These are phyloP conservation scores for Hymenotorrendiella dingleyae DNA, from an alignment of 2,329 filamentous ascomycete genomes.

Conservation along the genomic window DNA sequence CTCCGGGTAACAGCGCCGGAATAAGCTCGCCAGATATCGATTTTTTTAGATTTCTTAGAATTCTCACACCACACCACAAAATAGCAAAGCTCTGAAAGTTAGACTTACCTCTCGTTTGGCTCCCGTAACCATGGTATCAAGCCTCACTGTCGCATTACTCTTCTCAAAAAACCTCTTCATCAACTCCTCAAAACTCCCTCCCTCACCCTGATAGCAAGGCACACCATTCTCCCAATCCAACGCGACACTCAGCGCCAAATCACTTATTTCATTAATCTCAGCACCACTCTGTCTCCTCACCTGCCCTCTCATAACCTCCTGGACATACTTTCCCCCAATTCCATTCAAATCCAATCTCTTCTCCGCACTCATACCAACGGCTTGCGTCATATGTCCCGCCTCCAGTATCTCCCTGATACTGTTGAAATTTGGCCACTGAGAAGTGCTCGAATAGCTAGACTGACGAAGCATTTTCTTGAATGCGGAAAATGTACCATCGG, in stretches of 20 bases:
- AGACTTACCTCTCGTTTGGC: slow-evolving; percentile 4
- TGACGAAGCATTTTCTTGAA: neutral
- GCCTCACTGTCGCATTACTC: slow-evolving; percentile 6
- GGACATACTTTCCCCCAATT: slow-evolving; percentile 6
- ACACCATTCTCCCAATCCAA: slow-evolving; percentile 9
- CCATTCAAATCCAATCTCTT: slow-evolving; percentile 7
- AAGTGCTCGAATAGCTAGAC: neutral
- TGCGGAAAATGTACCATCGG: slow-evolving; percentile 20
- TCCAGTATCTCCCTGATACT: neutral
- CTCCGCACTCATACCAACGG: neutral
- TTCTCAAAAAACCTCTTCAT: slow-evolving; percentile 6
- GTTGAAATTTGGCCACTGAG: neutral
- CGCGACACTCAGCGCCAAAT: slow-evolving; percentile 8
- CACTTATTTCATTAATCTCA: slow-evolving; percentile 9
- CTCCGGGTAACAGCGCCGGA: no score
- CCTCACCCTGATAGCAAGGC: neutral
- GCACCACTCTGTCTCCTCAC: slow-evolving; percentile 11
- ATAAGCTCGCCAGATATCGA: no score
- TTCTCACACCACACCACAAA: neutral
- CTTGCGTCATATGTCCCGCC: neutral
- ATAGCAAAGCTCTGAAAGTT: no score
- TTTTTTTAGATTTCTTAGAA: no score
- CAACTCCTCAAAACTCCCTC: slow-evolving; percentile 1
- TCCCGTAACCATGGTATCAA: slow-evolving; percentile 9
- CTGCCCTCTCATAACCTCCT: slow-evolving; percentile 12